Evolutionary conservation across 2,329 filamentous ascomycete genomes (phyloP), one percentile per base, ranked within the genome.

Genomic region (Diaporthe australafricana): DNA sequence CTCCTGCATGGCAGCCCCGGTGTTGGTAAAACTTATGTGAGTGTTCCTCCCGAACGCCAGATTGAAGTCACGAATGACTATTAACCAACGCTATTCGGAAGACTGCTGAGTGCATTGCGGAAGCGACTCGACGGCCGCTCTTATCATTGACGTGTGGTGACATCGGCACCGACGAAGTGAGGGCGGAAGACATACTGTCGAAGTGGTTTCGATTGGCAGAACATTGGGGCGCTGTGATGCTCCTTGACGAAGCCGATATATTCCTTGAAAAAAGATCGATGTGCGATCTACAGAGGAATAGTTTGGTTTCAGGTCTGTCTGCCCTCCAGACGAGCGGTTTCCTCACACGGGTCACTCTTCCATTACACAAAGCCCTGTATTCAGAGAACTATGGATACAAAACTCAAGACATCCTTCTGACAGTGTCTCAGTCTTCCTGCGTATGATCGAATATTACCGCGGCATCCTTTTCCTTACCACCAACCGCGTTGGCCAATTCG

Each of bases 401-500:
- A n/a, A n/a, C n/a, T n/a, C n/a, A n/a, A n/a, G n/a, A n/a, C n/a
- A n/a, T n/a, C n/a, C n/a, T n/a, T n/a, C 9, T 30, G 35, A 42
- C 20, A 25, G 2, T 9, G 4, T 62, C 1, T 5, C 45, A 74
- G 72, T 75, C 5, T 79, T 79, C 50, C 74, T 79, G 2, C 71
- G 76, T 5, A 70, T 70, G 14, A 72, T 79, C 40, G 76, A 79
- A 57, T 78, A 78, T 57, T 80, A 78, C 67, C 63, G 70, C 1
- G 77, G 76, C 11, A 76, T 79, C 22, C 72, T 79, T 2, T 78
- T 78, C 55, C 71, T 78, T 2, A 80, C 77, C 0, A 79, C 77
- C 0, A 79, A 79, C 57, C 74, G 76, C 9, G 81, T 84, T 25
- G 75, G 79, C 5, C 73, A 73, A 3, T 80, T 85, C 47, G 83